Evolutionary conservation across 2,329 filamentous ascomycete genomes (phyloP).

Genomic region (Arachnomyces sp.): DNA sequence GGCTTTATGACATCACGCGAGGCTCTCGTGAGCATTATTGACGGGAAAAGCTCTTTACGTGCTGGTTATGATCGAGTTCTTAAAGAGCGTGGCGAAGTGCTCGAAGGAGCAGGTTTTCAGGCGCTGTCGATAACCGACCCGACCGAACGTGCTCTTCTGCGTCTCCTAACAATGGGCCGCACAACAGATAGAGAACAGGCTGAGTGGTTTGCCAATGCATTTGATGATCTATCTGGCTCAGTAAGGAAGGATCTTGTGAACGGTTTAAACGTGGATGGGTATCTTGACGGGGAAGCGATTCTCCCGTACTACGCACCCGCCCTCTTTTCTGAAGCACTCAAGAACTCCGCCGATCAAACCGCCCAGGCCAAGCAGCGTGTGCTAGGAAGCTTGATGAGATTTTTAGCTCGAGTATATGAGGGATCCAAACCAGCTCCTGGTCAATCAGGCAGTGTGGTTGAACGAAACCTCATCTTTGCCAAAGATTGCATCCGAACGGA

Average conservation of each 20-base stretch:
- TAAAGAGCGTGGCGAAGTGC: conserved; percentile 20
- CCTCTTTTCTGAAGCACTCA: conserved; percentile 24
- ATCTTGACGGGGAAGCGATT: conserved; percentile 26
- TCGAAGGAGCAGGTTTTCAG: conserved; percentile 21
- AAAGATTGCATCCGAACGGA: conserved; percentile 8
- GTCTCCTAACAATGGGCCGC: conserved; percentile 31
- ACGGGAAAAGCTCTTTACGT: conserved; percentile 14
- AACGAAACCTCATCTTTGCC: conserved; percentile 10
- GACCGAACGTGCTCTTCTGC: conserved; percentile 27
- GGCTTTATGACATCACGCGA: conserved; percentile 25
- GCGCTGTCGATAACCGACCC: conserved; percentile 17
- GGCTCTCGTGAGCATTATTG: conserved; percentile 23
- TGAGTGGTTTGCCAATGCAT: conserved; percentile 22
- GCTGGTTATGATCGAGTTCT: conserved; percentile 29
- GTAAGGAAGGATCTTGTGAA: conserved; percentile 18
- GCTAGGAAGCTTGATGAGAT: conserved; percentile 10
- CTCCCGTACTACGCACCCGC: conserved; percentile 34
- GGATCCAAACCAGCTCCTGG: conserved; percentile 3
- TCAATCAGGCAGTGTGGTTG: conserved; percentile 3
- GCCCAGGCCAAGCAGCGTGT: not conserved
- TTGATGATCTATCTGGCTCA: conserved; percentile 15
- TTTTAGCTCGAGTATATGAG: conserved; percentile 10
- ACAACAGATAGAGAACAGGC: conserved; percentile 24
- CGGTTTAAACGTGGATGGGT: conserved; percentile 29
- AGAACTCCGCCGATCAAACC: conserved; percentile 14